Base-by-base conservation (phyloP, 176 grass and related monocot species). In the Poa pratensis region DNA sequence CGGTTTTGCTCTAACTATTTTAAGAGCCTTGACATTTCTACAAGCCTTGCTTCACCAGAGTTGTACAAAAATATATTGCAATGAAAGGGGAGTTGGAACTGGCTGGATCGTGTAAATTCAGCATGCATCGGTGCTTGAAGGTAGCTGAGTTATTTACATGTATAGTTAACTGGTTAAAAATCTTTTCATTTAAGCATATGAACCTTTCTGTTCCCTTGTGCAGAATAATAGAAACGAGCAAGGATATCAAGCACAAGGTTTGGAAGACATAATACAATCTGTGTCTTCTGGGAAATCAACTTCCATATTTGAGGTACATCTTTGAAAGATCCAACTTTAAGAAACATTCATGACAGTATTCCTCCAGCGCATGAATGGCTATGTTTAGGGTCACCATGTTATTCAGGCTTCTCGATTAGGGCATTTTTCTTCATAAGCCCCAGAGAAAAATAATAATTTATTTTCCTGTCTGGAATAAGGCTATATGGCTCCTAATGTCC, bases 1-100 rank as follows among this genome's bases (percentile, higher is more conserved):
- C 23, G 5, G 11, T 87, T 77, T 69, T 77, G 80, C 86, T 57
- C 28, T 83, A 88, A n/a, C 43, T 88, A 88, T 53, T 50, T 88
- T 60, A 69, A 67, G 73, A 72, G 54, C 61, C 71, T 88, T 83
- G 80, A 78, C 66, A 70, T 88, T 48, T 88, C 86, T 3, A 50
- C 50, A 59, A 53, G 42, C 51, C 86, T 88, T 78, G 50, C 80
- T 60, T 70, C 86, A 35, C 51, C 86, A 5, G 80, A 70, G 58
- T 78, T 88, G 52, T 78, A 88, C 74, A 50, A 83, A 78, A 75
- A 78, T 83, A 73, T 26, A 20, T 40, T 76, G 61, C 86, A 55
- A 57, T 78, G 65, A 39, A 11, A 28, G 86, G 73, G 11, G 40
- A 24, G 16, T 69, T 40, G 50, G 62, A 83, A 20, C 37, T 6